phyloP scores from a whole-genome alignment of 2,329 filamentous ascomycete species.

The Chrysoporthe cubensis region DNA sequence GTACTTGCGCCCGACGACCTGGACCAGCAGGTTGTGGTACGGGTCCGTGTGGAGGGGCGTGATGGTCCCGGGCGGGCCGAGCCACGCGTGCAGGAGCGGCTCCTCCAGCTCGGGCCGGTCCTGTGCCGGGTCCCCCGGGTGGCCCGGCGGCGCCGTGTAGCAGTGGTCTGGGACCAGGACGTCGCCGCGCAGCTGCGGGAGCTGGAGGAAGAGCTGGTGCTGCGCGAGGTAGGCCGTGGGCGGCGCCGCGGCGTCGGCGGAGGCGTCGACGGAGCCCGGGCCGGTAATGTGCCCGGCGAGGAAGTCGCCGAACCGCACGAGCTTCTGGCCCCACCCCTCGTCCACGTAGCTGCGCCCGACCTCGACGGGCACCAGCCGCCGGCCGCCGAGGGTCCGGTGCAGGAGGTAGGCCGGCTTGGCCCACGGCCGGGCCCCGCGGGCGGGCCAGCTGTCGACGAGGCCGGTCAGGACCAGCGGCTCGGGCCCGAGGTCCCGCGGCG shows the following conservation, averaged over 20 bases:
- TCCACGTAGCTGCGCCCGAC: slow-evolving; percentile 88
- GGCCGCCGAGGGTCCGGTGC: slow-evolving; percentile 72
- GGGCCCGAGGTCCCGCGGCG: slow-evolving; percentile 44
- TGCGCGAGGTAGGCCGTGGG: slow-evolving; percentile 85
- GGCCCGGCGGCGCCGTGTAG: slow-evolving; percentile 69
- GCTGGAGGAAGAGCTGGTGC: slow-evolving; percentile 82
- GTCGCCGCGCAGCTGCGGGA: slow-evolving; percentile 76
- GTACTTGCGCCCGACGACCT: slow-evolving; percentile 91
- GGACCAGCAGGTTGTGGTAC: slow-evolving; percentile 89
- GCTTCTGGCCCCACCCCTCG: slow-evolving; percentile 78
- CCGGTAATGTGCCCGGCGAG: slow-evolving; percentile 62
- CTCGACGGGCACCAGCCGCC: slow-evolving; percentile 83
- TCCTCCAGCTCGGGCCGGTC: slow-evolving; percentile 47
- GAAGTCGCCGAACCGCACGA: slow-evolving; percentile 77
- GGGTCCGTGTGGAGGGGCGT: slow-evolving; percentile 93
- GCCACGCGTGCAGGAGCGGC: slow-evolving; percentile 87
- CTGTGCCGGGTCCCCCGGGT: slow-evolving; percentile 44
- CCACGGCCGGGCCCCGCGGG: slow-evolving; percentile 72
- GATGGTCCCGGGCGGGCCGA: slow-evolving; percentile 85
- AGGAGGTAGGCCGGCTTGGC: slow-evolving; percentile 73
- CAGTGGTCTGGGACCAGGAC: slow-evolving; percentile 84
- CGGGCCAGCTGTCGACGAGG: slow-evolving; percentile 75
- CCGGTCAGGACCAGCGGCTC: slow-evolving; percentile 72
- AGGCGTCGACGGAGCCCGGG: neutral
- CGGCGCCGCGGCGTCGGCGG: neutral